These are phyloP conservation scores for Debaryomycetaceae sp. DNA, from an alignment of 1,139 yeast genomes.

Conservation along the genomic window DNA sequence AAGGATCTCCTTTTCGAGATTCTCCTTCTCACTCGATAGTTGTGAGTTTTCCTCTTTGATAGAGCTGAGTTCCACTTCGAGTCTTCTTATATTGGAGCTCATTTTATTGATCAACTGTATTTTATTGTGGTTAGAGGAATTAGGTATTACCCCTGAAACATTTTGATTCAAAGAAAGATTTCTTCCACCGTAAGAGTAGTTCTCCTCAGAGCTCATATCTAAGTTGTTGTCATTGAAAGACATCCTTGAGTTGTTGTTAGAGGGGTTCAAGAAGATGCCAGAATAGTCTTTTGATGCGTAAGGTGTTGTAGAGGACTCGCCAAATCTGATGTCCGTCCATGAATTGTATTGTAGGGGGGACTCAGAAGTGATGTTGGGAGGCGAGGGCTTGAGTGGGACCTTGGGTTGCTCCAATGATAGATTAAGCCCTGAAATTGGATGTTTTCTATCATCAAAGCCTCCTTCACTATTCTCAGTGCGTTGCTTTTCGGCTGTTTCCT, in stretches of 20 bases:
- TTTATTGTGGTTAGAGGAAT: slow-evolving; percentile 15
- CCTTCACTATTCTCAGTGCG: neutral
- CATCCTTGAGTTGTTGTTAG: slow-evolving; percentile 15
- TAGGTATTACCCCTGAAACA: slow-evolving; percentile 7
- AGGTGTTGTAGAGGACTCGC: slow-evolving; percentile 37
- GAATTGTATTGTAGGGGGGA: slow-evolving; percentile 2
- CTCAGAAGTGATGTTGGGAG: slow-evolving; percentile 5
- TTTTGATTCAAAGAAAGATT: neutral
- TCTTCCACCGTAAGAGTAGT: slow-evolving; percentile 6
- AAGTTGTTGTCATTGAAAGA: slow-evolving; percentile 19
- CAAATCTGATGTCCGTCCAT: slow-evolving; percentile 23
- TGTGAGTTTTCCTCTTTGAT: slow-evolving; percentile 60
- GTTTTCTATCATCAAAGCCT: neutral
- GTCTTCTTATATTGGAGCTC: slow-evolving; percentile 69
- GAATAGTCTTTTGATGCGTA: slow-evolving; percentile 15
- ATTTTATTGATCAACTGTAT: slow-evolving; percentile 70
- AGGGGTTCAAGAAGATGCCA: slow-evolving; percentile 12
- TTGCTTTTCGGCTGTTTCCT: slow-evolving; percentile 14
- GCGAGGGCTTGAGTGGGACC: slow-evolving; percentile 1
- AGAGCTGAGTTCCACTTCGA: slow-evolving; percentile 73
- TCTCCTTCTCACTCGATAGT: slow-evolving; percentile 56
- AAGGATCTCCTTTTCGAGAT: slow-evolving; percentile 65
- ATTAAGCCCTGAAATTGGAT: neutral
- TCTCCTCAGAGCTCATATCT: slow-evolving; percentile 9
- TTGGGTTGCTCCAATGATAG: neutral